A percentile compares a stretch with the other conserved stretches of the same genome.
These are phyloP conservation scores for Chlamydomonas reinhardtii DNA, from an alignment of 163 green algal species.

Conservation along the genomic window DNA sequence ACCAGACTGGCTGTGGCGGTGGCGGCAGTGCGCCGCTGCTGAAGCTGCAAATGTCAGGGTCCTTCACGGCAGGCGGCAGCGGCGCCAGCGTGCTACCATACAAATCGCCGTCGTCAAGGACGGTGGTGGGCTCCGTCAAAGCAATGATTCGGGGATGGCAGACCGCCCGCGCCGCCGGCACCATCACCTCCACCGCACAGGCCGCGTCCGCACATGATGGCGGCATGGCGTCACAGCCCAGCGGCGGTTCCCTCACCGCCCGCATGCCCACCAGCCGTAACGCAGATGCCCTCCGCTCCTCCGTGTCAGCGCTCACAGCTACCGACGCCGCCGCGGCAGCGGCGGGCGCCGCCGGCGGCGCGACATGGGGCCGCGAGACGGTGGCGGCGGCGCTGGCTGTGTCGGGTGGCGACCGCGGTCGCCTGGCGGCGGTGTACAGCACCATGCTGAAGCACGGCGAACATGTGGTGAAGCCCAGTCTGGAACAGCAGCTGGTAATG, in stretches of 20 bases:
- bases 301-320: not conserved
- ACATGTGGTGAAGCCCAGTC: not conserved
- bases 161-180: not conserved
- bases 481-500: conserved; percentile 7
- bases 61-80: not conserved
- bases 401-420: not conserved
- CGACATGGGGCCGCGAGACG: conserved; percentile 6
- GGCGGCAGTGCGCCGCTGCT: no score
- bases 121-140: conserved; percentile 16
- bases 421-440: conserved; percentile 31
- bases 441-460: conserved; percentile 22
- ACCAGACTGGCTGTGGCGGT: no score
- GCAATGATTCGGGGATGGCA: conserved; percentile 17
- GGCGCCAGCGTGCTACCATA: not conserved
- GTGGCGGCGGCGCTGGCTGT: not conserved
- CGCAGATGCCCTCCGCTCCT: not conserved
- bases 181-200: not conserved
- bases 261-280: not conserved
- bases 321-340: not conserved
- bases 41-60: no score
- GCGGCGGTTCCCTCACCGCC: not conserved
- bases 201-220: no score
- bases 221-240: not conserved
- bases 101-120: not conserved
- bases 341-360: not conserved